Conservation (phyloP, 2,329 filamentous ascomycete species). For the Colletotrichum destructivum region DNA sequence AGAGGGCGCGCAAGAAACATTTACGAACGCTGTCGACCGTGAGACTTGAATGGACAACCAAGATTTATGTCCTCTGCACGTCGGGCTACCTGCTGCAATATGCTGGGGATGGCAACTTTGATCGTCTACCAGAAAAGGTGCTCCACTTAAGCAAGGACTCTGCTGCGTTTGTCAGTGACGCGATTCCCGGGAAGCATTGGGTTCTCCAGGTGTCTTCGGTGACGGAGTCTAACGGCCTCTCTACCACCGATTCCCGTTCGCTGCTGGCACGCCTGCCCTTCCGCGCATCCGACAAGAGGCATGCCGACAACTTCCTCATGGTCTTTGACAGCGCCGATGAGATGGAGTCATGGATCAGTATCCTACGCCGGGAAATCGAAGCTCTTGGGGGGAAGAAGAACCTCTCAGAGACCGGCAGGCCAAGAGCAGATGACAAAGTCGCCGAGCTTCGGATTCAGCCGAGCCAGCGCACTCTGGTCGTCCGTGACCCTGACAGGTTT, state of each 20-base stretch:
- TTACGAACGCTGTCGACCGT: constrained; percentile 59
- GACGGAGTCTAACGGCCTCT: constrained; percentile 71
- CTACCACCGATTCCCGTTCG: constrained; percentile 69
- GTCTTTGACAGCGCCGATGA: constrained; percentile 81
- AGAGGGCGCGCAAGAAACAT: constrained; percentile 63
- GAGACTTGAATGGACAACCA: constrained; percentile 77
- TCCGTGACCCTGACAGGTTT: constrained; percentile 64
- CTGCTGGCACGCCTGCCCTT: constrained; percentile 77
- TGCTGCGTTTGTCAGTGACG: constrained; percentile 84
- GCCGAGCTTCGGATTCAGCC: constrained; percentile 55
- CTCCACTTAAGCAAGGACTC: constrained; percentile 81
- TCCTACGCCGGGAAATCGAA: constrained; percentile 79
- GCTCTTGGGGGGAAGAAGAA: constrained; percentile 77
- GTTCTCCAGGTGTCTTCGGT: constrained; percentile 82
- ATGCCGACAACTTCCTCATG: constrained; percentile 77
- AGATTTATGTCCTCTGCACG: constrained; percentile 80
- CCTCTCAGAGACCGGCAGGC: constrained; percentile 71
- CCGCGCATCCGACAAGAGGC: constrained; percentile 69
- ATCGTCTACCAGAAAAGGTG: constrained; percentile 81
- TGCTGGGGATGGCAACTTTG: constrained; percentile 76
- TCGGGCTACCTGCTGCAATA: constrained; percentile 84
- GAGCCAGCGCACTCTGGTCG: constrained; percentile 64
- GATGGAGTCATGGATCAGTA: constrained; percentile 83
- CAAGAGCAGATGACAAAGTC: constrained; percentile 58
- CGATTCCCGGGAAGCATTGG: constrained; percentile 85